Evolutionary conservation across 352 stramenopile species (phyloP), one percentile per base, ranked within the genome.

Genomic region (Phytophthora citrophthora): DNA sequence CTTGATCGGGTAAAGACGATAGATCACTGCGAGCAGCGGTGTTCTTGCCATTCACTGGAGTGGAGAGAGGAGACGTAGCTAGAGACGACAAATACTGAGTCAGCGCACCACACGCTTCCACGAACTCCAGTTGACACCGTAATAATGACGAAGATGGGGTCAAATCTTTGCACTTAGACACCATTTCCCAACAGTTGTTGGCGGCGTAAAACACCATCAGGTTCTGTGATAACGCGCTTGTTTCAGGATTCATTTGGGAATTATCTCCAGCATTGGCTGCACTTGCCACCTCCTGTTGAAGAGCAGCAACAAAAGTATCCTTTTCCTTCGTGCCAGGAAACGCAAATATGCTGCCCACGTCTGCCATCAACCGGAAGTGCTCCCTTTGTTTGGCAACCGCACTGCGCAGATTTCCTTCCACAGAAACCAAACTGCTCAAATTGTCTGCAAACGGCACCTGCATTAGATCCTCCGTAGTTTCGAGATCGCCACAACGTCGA

Each of bases 181-280:
- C 62, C 5, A 77, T 61, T 31, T 87, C 74, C 78, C 81, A 91
- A 38, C 68, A 84, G 29, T 73, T 80, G 58, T 91, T 74, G 5
- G 71, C 61, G 39, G 79, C 63, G 48, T 77, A 85, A 56, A 90
- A 89, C 12, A 67, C 69, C 15, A 90, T 62, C 15, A 93, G 39
- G 53, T 86, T 86, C 29, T 59, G 74, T 45, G 68, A 80, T 31
- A 57, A 24, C 10, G 18, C 29, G 29, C 43, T 58, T 12, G 20
- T 31, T 40, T 13, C 40, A 47, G 41, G 32, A 23, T 18, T 53
- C 36, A 6, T 20, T 18, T 58, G 34, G 6, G 32, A 50, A 48
- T 34, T 38, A 16, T 68, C 36, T 4, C 23, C 39, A 38, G 15
- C 54, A 23, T 16, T 58, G 15, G 18, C 38, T 13, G 54, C 11